Evolutionary conservation across 2,329 filamentous ascomycete genomes (phyloP), one percentile per base, ranked within the genome.

Genomic region (Botrytis deweyae): DNA sequence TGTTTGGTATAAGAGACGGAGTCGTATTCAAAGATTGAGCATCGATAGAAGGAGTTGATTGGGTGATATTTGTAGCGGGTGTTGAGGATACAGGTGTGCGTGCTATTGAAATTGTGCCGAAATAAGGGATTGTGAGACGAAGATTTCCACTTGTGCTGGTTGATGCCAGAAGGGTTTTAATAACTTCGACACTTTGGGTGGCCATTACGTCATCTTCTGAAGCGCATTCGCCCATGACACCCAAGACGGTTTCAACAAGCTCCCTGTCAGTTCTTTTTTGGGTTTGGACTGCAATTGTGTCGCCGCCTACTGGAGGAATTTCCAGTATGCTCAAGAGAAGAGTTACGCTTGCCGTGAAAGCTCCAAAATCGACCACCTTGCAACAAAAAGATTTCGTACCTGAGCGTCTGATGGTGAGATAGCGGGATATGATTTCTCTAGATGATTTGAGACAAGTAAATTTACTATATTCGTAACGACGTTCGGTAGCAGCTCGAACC

Each of bases 101-200:
- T 22, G 76, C 74, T 25, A 81, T 80, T 49, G 68, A 78, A 44
- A 81, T 78, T 4, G 79, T 80, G 12, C 80, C 80, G 55, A 81
- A 81, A 67, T 81, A 81, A 8, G 79, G 80, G 6, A 81, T 81
- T 29, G 78, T 79, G 46, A 81, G 78, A 42, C 78, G 78, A 9
- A 81, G 70, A 70, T 79, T 80, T 14, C 75, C 71, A 29, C 72
- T 66, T 3, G 68, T 71, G 18, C 75, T 75, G 9, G 74, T 74
- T 25, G 73, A 66, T 25, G 78, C 77, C 1, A 80, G 74, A 5
- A 81, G 76, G 25, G 79, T 77, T 44, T 77, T 78, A 59, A 81
- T 78, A 3, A 81, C 79, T 33, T 78, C 77, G 4, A 77, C 76
- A 52, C 78, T 78, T 72, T 81, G 80, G 12, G 73, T 75, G 2